Percentiles rank a stretch among this genome's conserved stretches.
Conservation (phyloP, 176 grass and related monocot species). For the Chloris gayana region DNA sequence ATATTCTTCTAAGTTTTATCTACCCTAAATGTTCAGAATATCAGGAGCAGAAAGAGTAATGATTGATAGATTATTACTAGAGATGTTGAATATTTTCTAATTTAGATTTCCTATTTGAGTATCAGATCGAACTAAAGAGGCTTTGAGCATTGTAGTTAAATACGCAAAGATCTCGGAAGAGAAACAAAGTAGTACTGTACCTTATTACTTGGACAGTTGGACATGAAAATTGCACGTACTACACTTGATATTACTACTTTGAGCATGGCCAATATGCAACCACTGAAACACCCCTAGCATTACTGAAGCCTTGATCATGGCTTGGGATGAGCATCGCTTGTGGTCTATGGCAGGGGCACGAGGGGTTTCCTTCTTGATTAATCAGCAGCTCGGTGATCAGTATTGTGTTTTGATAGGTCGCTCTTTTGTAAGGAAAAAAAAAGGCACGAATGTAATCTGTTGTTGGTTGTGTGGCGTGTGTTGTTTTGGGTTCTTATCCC, state of each 20-base stretch:
- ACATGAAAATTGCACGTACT: background rate
- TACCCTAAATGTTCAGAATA: background rate
- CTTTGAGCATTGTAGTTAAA: conserved; percentile 19
- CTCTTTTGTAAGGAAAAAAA: too few relatives aligned
- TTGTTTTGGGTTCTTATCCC: too few relatives aligned
- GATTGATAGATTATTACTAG: conserved; percentile 5
- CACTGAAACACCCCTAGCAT: too few relatives aligned
- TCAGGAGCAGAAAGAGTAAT: conserved; percentile 15
- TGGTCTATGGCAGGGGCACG: too few relatives aligned
- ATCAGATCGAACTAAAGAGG: conserved; percentile 1
- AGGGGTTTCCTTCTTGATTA: too few relatives aligned
- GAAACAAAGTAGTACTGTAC: background rate
- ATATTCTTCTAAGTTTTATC: conserved; percentile 9
- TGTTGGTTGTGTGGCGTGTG: too few relatives aligned
- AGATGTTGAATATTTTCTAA: background rate
- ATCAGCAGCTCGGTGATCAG: too few relatives aligned
- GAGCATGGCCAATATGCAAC: too few relatives aligned
- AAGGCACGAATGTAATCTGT: too few relatives aligned
- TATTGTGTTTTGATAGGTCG: too few relatives aligned
- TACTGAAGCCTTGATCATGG: too few relatives aligned
- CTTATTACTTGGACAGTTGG: background rate
- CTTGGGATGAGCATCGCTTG: too few relatives aligned
- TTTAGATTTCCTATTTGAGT: background rate
- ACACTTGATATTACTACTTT: background rate
- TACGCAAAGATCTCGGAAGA: background rate